Conservation (phyloP, 148 eudicot genomes). For the Rhododendron henanense region DNA sequence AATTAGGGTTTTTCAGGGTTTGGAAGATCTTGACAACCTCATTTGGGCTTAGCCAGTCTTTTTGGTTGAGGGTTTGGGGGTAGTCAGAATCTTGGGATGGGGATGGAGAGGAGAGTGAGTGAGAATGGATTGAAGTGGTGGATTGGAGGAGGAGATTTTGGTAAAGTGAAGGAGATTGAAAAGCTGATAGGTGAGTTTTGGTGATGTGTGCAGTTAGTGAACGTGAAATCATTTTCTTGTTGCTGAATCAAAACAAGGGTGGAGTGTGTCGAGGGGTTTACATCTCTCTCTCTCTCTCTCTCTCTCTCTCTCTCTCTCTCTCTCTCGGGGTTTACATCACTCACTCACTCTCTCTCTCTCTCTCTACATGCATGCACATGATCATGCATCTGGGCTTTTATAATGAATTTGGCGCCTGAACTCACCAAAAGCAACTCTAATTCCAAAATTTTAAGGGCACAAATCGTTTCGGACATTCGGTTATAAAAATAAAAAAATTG, state of each 20-base stretch:
- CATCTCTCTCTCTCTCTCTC: background rate
- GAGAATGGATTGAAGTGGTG: constrained; percentile 2
- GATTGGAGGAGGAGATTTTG: background rate
- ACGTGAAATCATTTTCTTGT: constrained; percentile 11
- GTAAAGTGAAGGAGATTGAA: constrained; percentile 5
- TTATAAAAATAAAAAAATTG: too few species aligned
- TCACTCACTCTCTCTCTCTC: background rate
- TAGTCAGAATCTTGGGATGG: constrained; percentile 13
- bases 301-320: background rate
- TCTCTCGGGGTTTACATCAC: background rate
- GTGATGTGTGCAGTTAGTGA: background rate
- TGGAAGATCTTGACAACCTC: constrained; percentile 58
- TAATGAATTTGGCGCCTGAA: too few species aligned
- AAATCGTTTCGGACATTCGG: fast-evolving
- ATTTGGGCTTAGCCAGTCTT: constrained; percentile 76
- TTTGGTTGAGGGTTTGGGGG: constrained; percentile 35
- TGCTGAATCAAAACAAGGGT: background rate
- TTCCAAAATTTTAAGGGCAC: too few species aligned
- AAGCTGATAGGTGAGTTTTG: constrained; percentile 5
- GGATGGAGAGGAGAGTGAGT: constrained; percentile 19
- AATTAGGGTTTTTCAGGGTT: constrained; percentile 44
- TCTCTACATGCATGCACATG: too few species aligned
- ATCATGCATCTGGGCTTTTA: too few species aligned
- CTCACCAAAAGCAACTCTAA: too few species aligned
- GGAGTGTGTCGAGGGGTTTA: background rate